phyloP scores from a whole-genome alignment of 148 eudicot genomes.

The Nepenthes gracilis region DNA sequence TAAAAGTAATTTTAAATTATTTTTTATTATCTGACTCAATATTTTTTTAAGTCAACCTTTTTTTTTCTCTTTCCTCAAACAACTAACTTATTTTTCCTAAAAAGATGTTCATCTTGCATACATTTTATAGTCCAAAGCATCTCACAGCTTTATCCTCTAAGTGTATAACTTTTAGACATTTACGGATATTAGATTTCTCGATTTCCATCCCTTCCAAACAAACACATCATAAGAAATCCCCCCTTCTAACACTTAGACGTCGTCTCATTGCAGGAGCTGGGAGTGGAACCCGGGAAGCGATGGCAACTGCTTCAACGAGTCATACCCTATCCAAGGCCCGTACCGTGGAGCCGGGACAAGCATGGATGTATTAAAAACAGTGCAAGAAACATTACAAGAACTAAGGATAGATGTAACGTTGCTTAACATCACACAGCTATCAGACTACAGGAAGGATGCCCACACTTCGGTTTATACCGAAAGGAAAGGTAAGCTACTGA shows the following conservation, averaged over 20 bases:
- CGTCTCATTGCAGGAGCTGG: conserved; percentile 48
- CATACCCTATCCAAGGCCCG: conserved; percentile 40
- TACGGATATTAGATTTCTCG: too few relatives aligned
- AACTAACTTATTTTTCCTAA: too few relatives aligned
- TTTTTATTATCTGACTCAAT: too few relatives aligned
- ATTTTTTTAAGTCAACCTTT: too few relatives aligned
- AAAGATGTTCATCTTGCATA: too few relatives aligned
- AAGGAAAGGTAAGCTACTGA: conserved; percentile 66
- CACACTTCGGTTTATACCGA: conserved; percentile 75
- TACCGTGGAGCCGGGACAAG: conserved; percentile 82
- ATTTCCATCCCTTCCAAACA: too few relatives aligned
- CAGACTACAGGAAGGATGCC: conserved; percentile 83
- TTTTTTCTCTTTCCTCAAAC: too few relatives aligned
- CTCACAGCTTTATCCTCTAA: too few relatives aligned
- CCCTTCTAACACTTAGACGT: background rate
- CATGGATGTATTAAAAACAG: conserved; percentile 52
- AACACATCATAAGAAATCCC: background rate
- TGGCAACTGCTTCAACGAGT: conserved; percentile 75
- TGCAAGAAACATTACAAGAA: conserved; percentile 33
- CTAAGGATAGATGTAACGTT: conserved; percentile 42
- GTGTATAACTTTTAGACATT: too few relatives aligned
- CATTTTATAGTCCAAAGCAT: too few relatives aligned
- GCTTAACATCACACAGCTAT: conserved; percentile 69
- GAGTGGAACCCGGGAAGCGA: conserved; percentile 81
- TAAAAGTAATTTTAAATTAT: too few relatives aligned